Evolutionary conservation across 139 green algal genomes (phyloP).

Genomic region (Limnomonas spitsbergensis): DNA sequence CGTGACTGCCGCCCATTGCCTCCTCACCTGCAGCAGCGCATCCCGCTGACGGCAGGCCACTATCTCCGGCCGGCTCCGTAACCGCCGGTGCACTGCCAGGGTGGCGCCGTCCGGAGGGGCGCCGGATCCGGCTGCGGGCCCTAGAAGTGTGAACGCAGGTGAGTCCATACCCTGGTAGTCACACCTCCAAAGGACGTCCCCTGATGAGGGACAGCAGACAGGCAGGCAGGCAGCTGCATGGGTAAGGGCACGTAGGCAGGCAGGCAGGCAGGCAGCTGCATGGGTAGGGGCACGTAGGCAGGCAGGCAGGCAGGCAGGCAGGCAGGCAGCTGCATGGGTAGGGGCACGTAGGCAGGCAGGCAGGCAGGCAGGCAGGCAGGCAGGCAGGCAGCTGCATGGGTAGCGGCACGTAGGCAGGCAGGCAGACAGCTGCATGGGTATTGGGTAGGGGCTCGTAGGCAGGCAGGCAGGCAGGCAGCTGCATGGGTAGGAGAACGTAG

Average conservation of each 20-base stretch:
- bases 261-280: not conserved
- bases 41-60: slow-evolving; percentile 29
- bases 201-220: not conserved
- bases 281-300: too few species aligned
- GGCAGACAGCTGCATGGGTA: too few species aligned
- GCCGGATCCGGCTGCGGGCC: not conserved
- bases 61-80: slow-evolving; percentile 10
- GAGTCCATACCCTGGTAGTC: not conserved
- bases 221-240: not conserved
- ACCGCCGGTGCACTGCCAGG: slow-evolving; percentile 24
- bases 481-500: too few species aligned
- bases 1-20: too few species aligned
- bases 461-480: too few species aligned
- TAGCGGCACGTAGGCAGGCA: too few species aligned
- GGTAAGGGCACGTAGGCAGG: not conserved
- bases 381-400: too few species aligned
- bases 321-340: too few species aligned
- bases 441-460: too few species aligned
- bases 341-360: too few species aligned
- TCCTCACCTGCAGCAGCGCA: slow-evolving; percentile 8
- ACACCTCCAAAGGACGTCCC: not conserved
- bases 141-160: slow-evolving; percentile 5
- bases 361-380: too few species aligned
- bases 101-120: slow-evolving; percentile 9
- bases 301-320: too few species aligned